A percentile compares a stretch with the other conserved stretches of the same genome.
Conservation (phyloP, 345 rosid species). For the Eucalyptus regnans region DNA sequence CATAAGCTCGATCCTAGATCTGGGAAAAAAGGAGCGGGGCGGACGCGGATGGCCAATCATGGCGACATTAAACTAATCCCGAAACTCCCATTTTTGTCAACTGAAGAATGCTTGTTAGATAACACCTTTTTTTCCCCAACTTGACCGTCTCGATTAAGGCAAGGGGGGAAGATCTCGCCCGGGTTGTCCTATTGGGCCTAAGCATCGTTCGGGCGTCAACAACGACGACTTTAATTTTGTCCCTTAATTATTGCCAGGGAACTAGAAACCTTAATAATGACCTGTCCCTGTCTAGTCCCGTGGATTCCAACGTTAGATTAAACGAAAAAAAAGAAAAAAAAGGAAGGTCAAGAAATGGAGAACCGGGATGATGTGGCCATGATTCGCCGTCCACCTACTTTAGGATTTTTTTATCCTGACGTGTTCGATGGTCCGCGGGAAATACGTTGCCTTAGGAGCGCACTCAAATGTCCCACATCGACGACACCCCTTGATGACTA, state of each 20-base stretch:
- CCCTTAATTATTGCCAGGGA: neutral
- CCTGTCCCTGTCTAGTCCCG: neutral
- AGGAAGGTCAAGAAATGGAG: neutral
- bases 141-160: neutral
- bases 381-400: neutral
- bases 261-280: neutral
- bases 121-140: neutral
- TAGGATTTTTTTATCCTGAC: neutral
- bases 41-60: neutral
- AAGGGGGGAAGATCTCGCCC: neutral
- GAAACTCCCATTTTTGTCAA: neutral
- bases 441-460: neutral
- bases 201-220: neutral
- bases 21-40: neutral
- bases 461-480: neutral
- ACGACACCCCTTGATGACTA: neutral
- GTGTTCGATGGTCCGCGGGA: neutral
- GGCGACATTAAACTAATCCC: neutral
- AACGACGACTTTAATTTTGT: neutral
- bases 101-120: neutral
- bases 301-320: neutral
- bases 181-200: neutral
- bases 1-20: neutral
- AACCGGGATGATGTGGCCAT: neutral
- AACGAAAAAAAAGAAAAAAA: too few relatives aligned